Base-by-base conservation (phyloP, 352 stramenopile genomes). In the Phytophthora pseudosyringae region DNA sequence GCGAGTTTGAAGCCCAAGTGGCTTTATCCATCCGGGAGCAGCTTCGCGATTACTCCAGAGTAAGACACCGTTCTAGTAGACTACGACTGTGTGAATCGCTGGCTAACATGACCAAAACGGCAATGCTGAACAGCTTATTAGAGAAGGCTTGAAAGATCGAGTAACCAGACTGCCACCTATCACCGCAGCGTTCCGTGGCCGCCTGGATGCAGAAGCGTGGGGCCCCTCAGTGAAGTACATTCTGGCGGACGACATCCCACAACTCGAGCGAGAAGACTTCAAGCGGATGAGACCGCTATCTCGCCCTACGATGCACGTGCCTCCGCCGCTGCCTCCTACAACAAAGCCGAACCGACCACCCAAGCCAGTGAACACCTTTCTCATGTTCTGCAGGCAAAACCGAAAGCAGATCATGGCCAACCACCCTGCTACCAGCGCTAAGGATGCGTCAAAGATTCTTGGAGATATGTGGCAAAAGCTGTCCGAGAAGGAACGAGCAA, bases 391-490 rank as follows among this genome's bases (percentile, higher is more conserved):
- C 47, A 88, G 76, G 15, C 80, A 91, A 71, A 91, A 83, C 65
- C 70, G 85, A 21, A 93, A 93, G 69, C 89, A 88, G 64, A 89
- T 93, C 58, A 91, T 93, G 85, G 75, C 67, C 18, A 76, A 89
- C 21, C 78, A 91, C 58, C 78, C 78, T 29, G 87, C 78, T 58
- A 88, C 80, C 9, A 94, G 75, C 25, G 86, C 86, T 11, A 94
- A 94, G 39, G 86, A 92, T 65, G 83, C 86, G 38, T 94, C 86
- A 11, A 92, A 90, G 59, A 86, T 94, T 51, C 66, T 94, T 15
- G 86, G 86, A 26, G 86, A 92, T 55, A 94, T 92, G 81, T 94
- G 86, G 86, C 81, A 94, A 51, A 94, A 94, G 47, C 67, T 94
- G 9, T 88, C 78, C 9, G 86, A 94, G 52, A 76, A 92, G 44